Conservation (phyloP, 2,329 filamentous ascomycete genomes). For the Trichophyton simii region DNA sequence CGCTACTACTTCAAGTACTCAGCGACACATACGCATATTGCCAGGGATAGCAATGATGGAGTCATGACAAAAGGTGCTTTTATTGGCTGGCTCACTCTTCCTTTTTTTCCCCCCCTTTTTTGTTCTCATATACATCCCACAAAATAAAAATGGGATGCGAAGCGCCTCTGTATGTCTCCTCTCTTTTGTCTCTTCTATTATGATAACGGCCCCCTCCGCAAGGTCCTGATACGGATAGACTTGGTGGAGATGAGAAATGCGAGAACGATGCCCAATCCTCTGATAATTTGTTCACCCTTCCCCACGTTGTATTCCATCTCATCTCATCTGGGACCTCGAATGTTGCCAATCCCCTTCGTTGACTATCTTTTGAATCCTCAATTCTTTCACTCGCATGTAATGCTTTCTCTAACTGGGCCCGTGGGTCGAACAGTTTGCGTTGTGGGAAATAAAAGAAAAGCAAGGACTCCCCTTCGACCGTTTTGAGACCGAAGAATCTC, state of each 20-base stretch:
- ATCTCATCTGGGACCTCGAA: neutral
- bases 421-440: neutral
- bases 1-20: neutral
- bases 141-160: neutral
- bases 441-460: neutral
- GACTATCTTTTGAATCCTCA: neutral
- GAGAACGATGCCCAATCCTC: neutral
- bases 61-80: neutral
- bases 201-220: neutral
- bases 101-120: neutral
- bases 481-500: neutral
- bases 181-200: neutral
- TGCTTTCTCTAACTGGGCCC: neutral
- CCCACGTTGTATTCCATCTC: neutral
- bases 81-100: neutral
- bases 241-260: constrained; percentile 3
- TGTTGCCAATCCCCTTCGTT: neutral
- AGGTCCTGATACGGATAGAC: neutral
- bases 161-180: neutral
- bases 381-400: neutral
- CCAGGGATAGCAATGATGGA: neutral
- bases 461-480: neutral
- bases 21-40: neutral
- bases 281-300: neutral
- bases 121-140: neutral